These are phyloP conservation scores for Botrytis paeoniae DNA, from an alignment of 2,329 filamentous ascomycete genomes.

Conservation along the genomic window DNA sequence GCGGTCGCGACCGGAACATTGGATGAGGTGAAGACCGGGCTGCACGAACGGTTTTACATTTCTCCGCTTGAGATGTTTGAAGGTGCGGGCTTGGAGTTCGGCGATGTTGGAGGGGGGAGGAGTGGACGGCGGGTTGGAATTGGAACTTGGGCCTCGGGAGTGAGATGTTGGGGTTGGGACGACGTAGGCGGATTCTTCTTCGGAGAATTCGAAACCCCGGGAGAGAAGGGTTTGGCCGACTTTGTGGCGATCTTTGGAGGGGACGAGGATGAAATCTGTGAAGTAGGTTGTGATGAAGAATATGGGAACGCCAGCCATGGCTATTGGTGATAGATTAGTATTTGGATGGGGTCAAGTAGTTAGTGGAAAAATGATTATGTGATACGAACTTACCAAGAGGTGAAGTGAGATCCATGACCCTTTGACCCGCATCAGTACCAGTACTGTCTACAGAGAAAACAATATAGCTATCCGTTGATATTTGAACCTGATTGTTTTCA, in stretches of 20 bases:
- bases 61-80: constrained; percentile 74
- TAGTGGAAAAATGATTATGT: background rate
- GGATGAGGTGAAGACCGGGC: constrained; percentile 66
- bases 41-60: constrained; percentile 72
- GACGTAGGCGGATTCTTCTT: constrained; percentile 65
- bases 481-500: constrained; percentile 56
- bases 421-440: constrained; percentile 84
- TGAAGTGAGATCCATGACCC: constrained; percentile 87
- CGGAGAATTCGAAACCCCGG: constrained; percentile 80
- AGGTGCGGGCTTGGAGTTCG: constrained; percentile 80
- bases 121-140: constrained; percentile 57
- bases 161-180: constrained; percentile 43
- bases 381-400: constrained; percentile 53
- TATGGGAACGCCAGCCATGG: constrained; percentile 88
- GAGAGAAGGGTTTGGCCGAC: constrained; percentile 75
- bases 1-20: constrained; percentile 66
- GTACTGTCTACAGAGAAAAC: constrained; percentile 88
- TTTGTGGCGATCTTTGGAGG: constrained; percentile 66
- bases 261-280: constrained; percentile 93
- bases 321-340: constrained; percentile 38
- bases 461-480: constrained; percentile 80
- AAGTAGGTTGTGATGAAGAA: constrained; percentile 99
- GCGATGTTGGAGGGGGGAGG: constrained; percentile 74
- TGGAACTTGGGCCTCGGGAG: constrained; percentile 41
- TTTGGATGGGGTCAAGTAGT: background rate